Evolutionary conservation across 495 filamentous ascomycete genomes (phyloP).

Genomic region (Zalerion maritima): DNA sequence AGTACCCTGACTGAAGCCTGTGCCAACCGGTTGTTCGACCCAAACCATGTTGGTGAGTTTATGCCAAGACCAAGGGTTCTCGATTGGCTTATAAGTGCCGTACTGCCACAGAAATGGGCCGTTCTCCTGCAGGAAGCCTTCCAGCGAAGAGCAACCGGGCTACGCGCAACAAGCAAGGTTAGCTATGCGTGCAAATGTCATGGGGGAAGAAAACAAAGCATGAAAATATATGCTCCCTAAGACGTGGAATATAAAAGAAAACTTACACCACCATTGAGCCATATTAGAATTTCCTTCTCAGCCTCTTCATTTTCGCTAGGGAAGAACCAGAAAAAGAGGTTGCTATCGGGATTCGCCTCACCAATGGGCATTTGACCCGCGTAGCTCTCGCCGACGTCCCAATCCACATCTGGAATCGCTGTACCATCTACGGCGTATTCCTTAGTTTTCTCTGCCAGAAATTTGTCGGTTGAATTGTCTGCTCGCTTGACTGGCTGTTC

Average conservation of each 20-base stretch:
- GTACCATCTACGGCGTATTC: conserved; percentile 53
- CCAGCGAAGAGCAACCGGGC: conserved; percentile 53
- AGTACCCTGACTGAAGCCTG: conserved; percentile 52
- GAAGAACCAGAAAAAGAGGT: conserved; percentile 71
- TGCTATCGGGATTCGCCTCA: conserved; percentile 31
- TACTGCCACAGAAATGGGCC: conserved; percentile 64
- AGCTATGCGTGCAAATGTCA: no score
- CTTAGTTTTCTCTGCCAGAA: no score
- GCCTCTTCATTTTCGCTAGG: conserved; percentile 40
- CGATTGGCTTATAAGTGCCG: conserved; percentile 47
- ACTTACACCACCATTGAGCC: conserved; percentile 51
- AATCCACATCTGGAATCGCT: conserved; percentile 54
- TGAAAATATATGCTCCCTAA: no score
- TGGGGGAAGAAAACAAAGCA: no score
- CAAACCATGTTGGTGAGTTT: conserved; percentile 67
- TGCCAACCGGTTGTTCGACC: conserved; percentile 65
- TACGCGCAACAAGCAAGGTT: conserved; percentile 8
- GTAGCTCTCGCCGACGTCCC: conserved; percentile 65
- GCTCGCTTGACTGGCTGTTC: no score
- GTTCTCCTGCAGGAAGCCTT: conserved; percentile 60
- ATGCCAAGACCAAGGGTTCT: conserved; percentile 53
- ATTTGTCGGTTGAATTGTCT: no score
- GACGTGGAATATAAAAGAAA: not conserved
- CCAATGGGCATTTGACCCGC: conserved; percentile 59
- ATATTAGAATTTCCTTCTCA: conserved; percentile 57